Evolutionary conservation across 495 filamentous ascomycete species (phyloP).

Genomic region (Bombardia bombarda): DNA sequence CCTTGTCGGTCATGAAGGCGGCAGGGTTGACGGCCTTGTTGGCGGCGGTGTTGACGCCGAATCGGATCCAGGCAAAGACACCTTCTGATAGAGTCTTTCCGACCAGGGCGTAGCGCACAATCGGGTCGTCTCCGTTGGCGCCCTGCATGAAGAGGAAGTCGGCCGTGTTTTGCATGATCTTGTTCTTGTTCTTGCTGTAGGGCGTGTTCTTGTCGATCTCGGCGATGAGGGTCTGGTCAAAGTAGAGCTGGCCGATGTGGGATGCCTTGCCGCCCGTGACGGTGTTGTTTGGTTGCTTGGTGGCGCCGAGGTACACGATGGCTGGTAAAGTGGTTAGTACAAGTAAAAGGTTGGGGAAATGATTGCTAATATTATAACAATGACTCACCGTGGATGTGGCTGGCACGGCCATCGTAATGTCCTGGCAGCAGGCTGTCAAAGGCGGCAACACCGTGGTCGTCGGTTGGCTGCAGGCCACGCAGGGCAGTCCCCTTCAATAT

Average conservation of each 20-base stretch:
- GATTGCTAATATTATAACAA: no score
- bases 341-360: not conserved
- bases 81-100: slow-evolving; percentile 47
- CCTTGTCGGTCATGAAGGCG: slow-evolving; percentile 18
- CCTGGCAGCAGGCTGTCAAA: slow-evolving; percentile 49
- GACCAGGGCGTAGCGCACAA: slow-evolving; percentile 47
- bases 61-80: slow-evolving; percentile 47
- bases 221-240: slow-evolving; percentile 42
- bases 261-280: slow-evolving; percentile 39
- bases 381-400: slow-evolving; percentile 35
- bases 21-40: slow-evolving; percentile 19
- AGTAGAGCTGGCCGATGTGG: slow-evolving; percentile 58
- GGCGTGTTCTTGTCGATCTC: slow-evolving; percentile 41
- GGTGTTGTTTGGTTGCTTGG: slow-evolving; percentile 41
- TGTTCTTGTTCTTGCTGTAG: slow-evolving; percentile 48
- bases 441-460: slow-evolving; percentile 38
- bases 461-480: slow-evolving; percentile 44
- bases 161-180: slow-evolving; percentile 41
- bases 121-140: slow-evolving; percentile 47
- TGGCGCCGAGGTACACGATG: slow-evolving; percentile 40
- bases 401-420: slow-evolving; percentile 44
- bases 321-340: slow-evolving; percentile 11
- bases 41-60: slow-evolving; percentile 42
- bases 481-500: slow-evolving; percentile 44
- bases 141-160: slow-evolving; percentile 44